Percentiles rank a stretch among this genome's conserved stretches.
phyloP scores from a whole-genome alignment of 2,329 filamentous ascomycete species.

The Alternaria dauci region DNA sequence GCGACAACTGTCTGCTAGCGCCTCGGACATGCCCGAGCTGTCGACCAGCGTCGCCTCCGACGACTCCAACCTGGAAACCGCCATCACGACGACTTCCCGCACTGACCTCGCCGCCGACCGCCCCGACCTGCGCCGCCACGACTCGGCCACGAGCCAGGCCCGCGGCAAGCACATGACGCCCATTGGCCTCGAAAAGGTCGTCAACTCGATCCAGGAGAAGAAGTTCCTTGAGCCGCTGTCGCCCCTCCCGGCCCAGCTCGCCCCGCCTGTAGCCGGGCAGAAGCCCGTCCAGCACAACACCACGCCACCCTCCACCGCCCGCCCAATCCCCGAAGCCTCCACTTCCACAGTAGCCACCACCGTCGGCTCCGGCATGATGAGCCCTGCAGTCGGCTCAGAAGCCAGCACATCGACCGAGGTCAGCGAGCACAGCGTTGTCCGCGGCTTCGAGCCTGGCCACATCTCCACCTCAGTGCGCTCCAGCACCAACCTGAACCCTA shows the following conservation, averaged over 20 bases:
- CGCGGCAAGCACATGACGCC: slow-evolving; percentile 90
- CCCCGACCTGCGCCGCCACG: slow-evolving; percentile 75
- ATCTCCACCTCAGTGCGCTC: slow-evolving; percentile 73
- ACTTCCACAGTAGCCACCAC: slow-evolving; percentile 63
- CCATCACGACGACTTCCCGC: slow-evolving; percentile 57
- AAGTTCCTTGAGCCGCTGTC: slow-evolving; percentile 69
- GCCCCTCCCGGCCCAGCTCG: slow-evolving; percentile 54
- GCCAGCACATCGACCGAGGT: slow-evolving; percentile 70
- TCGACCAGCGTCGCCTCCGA: slow-evolving; percentile 58
- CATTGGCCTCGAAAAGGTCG: slow-evolving; percentile 91
- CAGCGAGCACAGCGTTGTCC: slow-evolving; percentile 75
- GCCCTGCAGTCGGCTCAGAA: slow-evolving; percentile 61
- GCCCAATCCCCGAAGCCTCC: slow-evolving; percentile 66
- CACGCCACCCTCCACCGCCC: slow-evolving; percentile 50
- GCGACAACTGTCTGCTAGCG: slow-evolving; percentile 37
- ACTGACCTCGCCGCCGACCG: slow-evolving; percentile 61
- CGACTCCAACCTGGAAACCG: slow-evolving; percentile 50
- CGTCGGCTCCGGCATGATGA: slow-evolving; percentile 53
- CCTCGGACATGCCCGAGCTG: slow-evolving; percentile 52
- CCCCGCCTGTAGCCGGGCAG: slow-evolving; percentile 25
- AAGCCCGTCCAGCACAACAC: slow-evolving; percentile 37
- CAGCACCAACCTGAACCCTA: slow-evolving; percentile 65
- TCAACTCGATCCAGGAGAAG: slow-evolving; percentile 88
- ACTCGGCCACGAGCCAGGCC: slow-evolving; percentile 74
- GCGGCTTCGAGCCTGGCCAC: slow-evolving; percentile 83